Evolutionary conservation across 768 basidiomycete genomes (phyloP).

Genomic region (Lanmaoa rubissima): DNA sequence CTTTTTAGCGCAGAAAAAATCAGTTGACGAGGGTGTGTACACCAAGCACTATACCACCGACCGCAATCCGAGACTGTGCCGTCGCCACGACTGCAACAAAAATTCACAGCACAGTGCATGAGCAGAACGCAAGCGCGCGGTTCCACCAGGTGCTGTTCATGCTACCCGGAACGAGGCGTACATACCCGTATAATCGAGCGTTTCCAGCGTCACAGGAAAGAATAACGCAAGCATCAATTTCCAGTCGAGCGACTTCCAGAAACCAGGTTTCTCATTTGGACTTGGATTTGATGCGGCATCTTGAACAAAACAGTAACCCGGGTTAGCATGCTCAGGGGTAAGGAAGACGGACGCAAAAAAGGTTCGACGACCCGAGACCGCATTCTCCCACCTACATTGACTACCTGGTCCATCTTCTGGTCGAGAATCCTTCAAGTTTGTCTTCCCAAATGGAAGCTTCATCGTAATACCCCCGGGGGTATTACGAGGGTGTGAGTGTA

Average conservation of each 20-base stretch:
- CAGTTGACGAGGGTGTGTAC: not conserved
- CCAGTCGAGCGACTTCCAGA: constrained; percentile 31
- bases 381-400: not conserved
- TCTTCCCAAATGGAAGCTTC: constrained; percentile 10
- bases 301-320: not conserved
- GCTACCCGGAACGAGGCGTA: not conserved
- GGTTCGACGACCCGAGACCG: not conserved
- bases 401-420: not conserved
- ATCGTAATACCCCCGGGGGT: constrained; percentile 1
- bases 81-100: constrained; percentile 45
- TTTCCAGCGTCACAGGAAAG: constrained; percentile 43
- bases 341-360: not conserved
- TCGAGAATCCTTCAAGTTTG: not conserved
- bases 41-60: constrained; percentile 19
- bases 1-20: constrained; percentile 4
- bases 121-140: not conserved
- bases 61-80: constrained; percentile 50
- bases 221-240: constrained; percentile 35
- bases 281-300: not conserved
- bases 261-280: constrained; percentile 12
- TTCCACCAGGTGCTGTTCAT: not conserved
- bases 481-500: not conserved
- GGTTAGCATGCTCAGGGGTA: not conserved
- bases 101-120: not conserved
- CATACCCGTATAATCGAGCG: constrained; percentile 30